These are phyloP conservation scores for Mortierella sp. DNA, from an alignment of 371 early-diverging fungal species.

Conservation along the genomic window DNA sequence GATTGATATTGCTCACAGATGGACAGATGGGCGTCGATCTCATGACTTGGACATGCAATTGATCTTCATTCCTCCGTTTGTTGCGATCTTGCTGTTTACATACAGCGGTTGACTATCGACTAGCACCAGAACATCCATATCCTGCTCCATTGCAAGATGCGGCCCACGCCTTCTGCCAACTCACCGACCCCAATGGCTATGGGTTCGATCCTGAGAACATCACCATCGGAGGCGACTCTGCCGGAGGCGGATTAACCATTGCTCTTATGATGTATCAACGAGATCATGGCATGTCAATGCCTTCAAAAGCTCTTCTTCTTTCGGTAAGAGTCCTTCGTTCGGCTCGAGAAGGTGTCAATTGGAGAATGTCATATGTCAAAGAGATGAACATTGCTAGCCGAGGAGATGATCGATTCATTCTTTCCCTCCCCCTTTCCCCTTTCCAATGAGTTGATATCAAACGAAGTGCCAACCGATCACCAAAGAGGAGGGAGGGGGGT, in stretches of 20 bases:
- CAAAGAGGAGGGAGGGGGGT: too few species aligned
- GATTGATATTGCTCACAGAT: too few species aligned
- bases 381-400: too few species aligned
- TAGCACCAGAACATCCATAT: slow-evolving; percentile 85
- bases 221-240: slow-evolving; percentile 84
- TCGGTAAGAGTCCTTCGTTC: slow-evolving; percentile 25
- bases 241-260: slow-evolving; percentile 75
- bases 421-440: slow-evolving; percentile 1
- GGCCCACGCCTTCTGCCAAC: slow-evolving; percentile 70
- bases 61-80: too few species aligned
- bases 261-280: slow-evolving; percentile 54
- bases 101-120: slow-evolving; percentile 76
- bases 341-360: neutral
- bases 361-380: slow-evolving; percentile 17
- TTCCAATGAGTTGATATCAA: too few species aligned
- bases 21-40: too few species aligned
- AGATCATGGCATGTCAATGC: slow-evolving; percentile 41
- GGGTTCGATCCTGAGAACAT: slow-evolving; percentile 69
- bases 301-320: slow-evolving; percentile 44
- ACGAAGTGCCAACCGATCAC: too few species aligned
- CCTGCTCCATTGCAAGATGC: slow-evolving; percentile 86
- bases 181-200: slow-evolving; percentile 65
- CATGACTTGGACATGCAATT: too few species aligned
- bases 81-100: too few species aligned
- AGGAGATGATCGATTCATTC: too few species aligned